Evolutionary conservation across 768 basidiomycete species (phyloP).

Genomic region (Lactarius trivialis): DNA sequence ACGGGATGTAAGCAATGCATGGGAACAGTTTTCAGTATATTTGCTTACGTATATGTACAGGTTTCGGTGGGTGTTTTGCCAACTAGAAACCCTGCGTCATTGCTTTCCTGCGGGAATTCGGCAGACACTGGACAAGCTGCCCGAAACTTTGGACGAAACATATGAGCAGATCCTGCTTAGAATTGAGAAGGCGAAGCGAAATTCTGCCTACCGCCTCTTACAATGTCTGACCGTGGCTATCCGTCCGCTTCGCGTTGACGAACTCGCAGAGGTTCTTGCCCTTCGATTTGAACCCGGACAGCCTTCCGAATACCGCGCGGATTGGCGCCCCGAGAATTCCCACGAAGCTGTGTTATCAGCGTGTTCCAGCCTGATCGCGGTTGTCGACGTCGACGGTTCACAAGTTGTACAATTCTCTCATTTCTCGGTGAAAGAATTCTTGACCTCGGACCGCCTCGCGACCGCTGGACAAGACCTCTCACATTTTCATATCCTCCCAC

Average conservation of each 20-base stretch:
- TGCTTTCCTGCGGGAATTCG: not conserved
- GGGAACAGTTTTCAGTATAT: no score
- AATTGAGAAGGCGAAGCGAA: not conserved
- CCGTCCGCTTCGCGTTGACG: not conserved
- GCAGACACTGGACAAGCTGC: not conserved
- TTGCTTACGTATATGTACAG: not conserved
- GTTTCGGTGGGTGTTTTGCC: not conserved
- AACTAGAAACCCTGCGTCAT: not conserved
- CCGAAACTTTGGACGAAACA: not conserved
- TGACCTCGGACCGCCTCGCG: not conserved
- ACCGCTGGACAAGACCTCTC: not conserved
- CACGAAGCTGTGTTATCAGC: not conserved
- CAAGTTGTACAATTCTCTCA: not conserved
- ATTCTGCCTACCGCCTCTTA: not conserved
- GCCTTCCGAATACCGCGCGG: not conserved
- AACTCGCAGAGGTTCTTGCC: slow-evolving; percentile 3
- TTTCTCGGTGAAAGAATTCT: not conserved
- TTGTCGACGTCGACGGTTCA: not conserved
- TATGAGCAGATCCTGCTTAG: not conserved
- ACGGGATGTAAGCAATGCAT: not conserved
- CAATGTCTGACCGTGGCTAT: not conserved
- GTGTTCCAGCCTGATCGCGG: not conserved
- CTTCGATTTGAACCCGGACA: not conserved
- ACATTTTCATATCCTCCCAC: not conserved
- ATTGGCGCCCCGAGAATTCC: not conserved